phyloP scores from a whole-genome alignment of 2,329 filamentous ascomycete genomes.

The Sphaerulina musiva region DNA sequence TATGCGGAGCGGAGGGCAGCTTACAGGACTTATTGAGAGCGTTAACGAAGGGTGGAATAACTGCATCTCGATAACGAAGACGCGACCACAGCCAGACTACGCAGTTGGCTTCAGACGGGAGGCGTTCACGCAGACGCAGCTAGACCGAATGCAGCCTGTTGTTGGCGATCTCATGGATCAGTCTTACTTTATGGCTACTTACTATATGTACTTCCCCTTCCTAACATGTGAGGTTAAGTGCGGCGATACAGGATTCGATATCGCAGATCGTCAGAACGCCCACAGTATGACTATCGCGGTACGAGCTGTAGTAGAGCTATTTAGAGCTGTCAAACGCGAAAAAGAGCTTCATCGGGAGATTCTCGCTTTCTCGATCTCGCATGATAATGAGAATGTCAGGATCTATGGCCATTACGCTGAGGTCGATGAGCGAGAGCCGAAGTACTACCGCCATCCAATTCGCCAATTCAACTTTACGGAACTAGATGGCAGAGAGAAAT shows the following conservation, averaged over 20 bases:
- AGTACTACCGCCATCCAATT: conserved; percentile 21
- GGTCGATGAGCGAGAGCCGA: conserved; percentile 9
- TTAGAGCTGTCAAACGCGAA: conserved; percentile 33
- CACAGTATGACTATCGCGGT: conserved; percentile 21
- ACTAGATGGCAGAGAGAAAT: conserved; percentile 13
- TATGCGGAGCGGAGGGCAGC: conserved; percentile 24
- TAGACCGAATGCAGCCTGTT: conserved; percentile 25
- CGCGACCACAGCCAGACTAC: conserved; percentile 15
- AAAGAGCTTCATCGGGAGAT: conserved; percentile 14
- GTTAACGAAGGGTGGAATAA: conserved; percentile 21
- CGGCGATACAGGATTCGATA: conserved; percentile 17
- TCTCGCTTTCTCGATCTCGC: conserved; percentile 16
- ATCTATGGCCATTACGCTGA: conserved; percentile 17
- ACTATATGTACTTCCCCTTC: conserved; percentile 24
- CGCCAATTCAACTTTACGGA: conserved; percentile 14
- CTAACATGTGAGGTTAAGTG: conserved; percentile 24
- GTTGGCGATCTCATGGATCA: conserved; percentile 16
- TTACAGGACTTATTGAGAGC: conserved; percentile 28
- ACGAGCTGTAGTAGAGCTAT: conserved; percentile 21
- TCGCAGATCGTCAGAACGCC: conserved; percentile 25
- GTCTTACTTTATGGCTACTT: conserved; percentile 32
- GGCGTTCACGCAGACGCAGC: conserved; percentile 17
- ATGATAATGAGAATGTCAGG: conserved; percentile 9
- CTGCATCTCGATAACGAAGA: conserved; percentile 13
- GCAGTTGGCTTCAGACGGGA: conserved; percentile 14